These are phyloP conservation scores for Asterella californica DNA, from an alignment of 225 moss, liverwort and hornwort genomes.

Conservation along the genomic window DNA sequence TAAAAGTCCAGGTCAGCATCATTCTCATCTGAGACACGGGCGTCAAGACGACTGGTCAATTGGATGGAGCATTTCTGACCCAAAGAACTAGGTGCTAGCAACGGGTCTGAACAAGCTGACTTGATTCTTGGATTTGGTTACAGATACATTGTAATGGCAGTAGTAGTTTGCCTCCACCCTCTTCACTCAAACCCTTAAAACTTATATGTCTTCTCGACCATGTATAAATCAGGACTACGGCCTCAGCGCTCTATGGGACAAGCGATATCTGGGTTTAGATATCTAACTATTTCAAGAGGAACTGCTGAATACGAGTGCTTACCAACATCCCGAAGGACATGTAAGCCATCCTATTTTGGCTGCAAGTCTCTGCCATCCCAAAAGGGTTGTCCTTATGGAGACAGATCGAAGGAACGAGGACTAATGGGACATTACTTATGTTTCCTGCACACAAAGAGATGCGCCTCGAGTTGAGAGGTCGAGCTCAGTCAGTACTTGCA, in stretches of 20 bases:
- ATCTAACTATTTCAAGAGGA: background rate
- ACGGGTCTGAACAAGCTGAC: background rate
- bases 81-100: background rate
- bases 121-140: background rate
- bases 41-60: too few species aligned
- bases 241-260: background rate
- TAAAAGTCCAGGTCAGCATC: constrained; percentile 45
- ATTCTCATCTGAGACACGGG: constrained; percentile 40
- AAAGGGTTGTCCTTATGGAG: constrained; percentile 60
- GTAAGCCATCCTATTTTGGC: constrained; percentile 51
- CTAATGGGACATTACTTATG: constrained; percentile 60
- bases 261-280: background rate
- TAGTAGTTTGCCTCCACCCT: too few species aligned
- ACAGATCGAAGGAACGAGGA: constrained; percentile 60
- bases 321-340: constrained; percentile 81
- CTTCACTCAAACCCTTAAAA: background rate
- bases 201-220: background rate
- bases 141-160: background rate
- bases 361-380: constrained; percentile 37
- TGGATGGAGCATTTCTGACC: background rate
- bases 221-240: background rate
- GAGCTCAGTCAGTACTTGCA: too few species aligned
- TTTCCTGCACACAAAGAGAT: constrained; percentile 41
- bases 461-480: background rate
- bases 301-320: constrained; percentile 21